phyloP scores from a whole-genome alignment of 2,329 filamentous ascomycete species.

The Cladosporium sp. region DNA sequence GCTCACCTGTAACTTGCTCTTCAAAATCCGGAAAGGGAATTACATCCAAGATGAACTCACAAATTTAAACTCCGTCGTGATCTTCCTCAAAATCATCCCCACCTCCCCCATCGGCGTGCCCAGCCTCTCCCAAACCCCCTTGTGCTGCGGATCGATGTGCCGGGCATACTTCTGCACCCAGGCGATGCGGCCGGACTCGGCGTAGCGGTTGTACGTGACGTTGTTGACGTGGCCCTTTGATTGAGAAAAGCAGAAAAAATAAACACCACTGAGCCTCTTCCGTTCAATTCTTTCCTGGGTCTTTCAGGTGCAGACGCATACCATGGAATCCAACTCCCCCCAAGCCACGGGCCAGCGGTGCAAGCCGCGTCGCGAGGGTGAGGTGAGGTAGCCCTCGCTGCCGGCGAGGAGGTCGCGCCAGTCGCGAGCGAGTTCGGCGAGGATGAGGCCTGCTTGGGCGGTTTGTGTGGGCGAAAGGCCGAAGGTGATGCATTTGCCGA shows the following conservation, averaged over 20 bases:
- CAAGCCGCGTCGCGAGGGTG: slow-evolving; percentile 57
- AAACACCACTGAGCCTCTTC: no score
- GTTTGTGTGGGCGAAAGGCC: slow-evolving; percentile 60
- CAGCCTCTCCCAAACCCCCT: slow-evolving; percentile 63
- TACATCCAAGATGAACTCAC: slow-evolving; percentile 50
- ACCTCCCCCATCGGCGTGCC: slow-evolving; percentile 57
- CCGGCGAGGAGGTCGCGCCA: slow-evolving; percentile 72
- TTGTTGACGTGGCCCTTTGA: slow-evolving; percentile 74
- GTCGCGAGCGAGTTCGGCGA: slow-evolving; percentile 57
- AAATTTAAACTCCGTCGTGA: slow-evolving; percentile 83
- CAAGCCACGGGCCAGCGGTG: slow-evolving; percentile 67
- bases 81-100: slow-evolving; percentile 75
- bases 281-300: slow-evolving; percentile 12
- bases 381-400: slow-evolving; percentile 70
- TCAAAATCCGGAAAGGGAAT: not conserved
- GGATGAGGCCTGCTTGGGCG: slow-evolving; percentile 54
- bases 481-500: slow-evolving; percentile 73
- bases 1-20: not conserved
- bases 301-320: slow-evolving; percentile 38
- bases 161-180: slow-evolving; percentile 69
- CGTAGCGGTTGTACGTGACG: slow-evolving; percentile 76
- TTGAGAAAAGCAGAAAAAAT: slow-evolving; percentile 4
- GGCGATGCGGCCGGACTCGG: slow-evolving; percentile 75
- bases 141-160: slow-evolving; percentile 58
- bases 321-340: slow-evolving; percentile 74